Conservation (phyloP, 345 rosid species). For the Eucalyptus pauciflora region DNA sequence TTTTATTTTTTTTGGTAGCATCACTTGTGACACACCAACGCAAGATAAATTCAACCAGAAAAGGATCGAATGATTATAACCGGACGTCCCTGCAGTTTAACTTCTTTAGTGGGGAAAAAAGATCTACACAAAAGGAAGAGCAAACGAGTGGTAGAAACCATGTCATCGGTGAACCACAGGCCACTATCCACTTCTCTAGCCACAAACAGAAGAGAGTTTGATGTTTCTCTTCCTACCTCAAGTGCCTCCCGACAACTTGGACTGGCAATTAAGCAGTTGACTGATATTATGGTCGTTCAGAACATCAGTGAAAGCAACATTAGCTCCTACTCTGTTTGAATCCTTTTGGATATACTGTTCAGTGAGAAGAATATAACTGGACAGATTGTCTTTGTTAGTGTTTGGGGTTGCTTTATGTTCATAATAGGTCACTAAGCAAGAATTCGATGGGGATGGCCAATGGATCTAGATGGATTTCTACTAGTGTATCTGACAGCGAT, state of each 20-base stretch:
- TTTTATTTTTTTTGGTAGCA: not conserved
- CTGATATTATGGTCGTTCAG: conserved; percentile 31
- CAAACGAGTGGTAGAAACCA: conserved; percentile 18
- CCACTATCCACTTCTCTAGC: conserved; percentile 35
- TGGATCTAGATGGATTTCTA: conserved; percentile 16
- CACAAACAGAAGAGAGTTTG: conserved; percentile 22
- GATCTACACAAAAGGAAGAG: conserved; percentile 28
- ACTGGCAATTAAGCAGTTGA: conserved; percentile 70
- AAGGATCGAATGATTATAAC: not conserved
- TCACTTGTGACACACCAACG: not conserved
- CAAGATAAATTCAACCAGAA: not conserved
- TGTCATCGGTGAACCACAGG: conserved; percentile 27
- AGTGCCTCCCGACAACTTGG: conserved; percentile 50
- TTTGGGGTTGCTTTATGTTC: conserved; percentile 49
- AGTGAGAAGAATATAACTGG: conserved; percentile 18
- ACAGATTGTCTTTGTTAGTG: conserved; percentile 28
- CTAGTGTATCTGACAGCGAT: conserved; percentile 13
- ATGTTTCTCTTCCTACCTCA: conserved; percentile 21
- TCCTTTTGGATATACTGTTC: conserved; percentile 49
- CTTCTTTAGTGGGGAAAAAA: conserved; percentile 57
- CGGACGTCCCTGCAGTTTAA: conserved; percentile 28
- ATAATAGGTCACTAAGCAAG: conserved; percentile 24
- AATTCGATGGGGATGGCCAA: conserved; percentile 15
- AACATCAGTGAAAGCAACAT: conserved; percentile 26
- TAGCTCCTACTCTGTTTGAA: conserved; percentile 37